phyloP scores from a whole-genome alignment of 441 rosid species.

The Syzygium syzygioides region DNA sequence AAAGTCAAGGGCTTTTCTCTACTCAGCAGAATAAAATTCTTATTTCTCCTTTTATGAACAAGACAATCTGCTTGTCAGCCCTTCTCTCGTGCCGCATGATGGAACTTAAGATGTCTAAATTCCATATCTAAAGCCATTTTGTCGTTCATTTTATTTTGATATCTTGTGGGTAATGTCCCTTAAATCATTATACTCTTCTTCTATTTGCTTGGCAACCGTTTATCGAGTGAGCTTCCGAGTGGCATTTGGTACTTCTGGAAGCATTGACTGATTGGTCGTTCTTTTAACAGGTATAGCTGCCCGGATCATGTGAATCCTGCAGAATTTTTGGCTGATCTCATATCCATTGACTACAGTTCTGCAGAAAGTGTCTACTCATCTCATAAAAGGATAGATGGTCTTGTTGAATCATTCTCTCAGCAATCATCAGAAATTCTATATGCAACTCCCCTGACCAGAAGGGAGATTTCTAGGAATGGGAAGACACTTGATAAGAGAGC shows the following conservation, averaged over 20 bases:
- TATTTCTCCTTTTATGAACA: not conserved
- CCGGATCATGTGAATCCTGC: conserved; percentile 93
- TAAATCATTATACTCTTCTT: not conserved
- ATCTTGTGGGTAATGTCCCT: not conserved
- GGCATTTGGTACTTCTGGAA: not conserved
- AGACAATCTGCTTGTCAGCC: not conserved
- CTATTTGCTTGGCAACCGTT: not conserved
- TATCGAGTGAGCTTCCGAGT: not conserved
- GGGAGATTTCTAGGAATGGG: conserved; percentile 23
- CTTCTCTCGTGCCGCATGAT: not conserved
- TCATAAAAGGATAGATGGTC: conserved; percentile 79
- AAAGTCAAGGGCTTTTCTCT: not conserved
- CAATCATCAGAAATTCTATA: conserved; percentile 48
- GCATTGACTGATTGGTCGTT: conserved; percentile 9
- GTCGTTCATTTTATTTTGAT: not conserved
- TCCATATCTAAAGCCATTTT: not conserved
- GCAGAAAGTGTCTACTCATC: conserved; percentile 70
- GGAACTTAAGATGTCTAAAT: not conserved
- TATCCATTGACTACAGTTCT: conserved; percentile 87
- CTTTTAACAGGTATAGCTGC: conserved; percentile 59
- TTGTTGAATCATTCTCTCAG: conserved; percentile 73
- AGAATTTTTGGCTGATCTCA: conserved; percentile 96
- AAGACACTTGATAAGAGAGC: conserved; percentile 31
- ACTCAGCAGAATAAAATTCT: not conserved
- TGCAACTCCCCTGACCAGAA: conserved; percentile 54